These are phyloP conservation scores for Aspergillus udagawae DNA, from an alignment of 2,329 filamentous ascomycete genomes.

Conservation along the genomic window DNA sequence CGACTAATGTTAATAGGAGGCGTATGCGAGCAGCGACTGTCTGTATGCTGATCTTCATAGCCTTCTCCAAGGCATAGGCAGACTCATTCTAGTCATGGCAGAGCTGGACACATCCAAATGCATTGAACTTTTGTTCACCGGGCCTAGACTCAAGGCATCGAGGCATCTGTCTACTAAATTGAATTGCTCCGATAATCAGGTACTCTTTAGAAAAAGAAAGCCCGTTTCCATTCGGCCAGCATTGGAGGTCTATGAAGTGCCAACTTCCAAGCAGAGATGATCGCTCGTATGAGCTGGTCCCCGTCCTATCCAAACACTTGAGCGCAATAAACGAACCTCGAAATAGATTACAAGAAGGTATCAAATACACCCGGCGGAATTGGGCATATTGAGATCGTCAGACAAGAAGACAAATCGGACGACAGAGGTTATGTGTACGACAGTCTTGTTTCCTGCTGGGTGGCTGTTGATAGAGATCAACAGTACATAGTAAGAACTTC, in stretches of 20 bases:
- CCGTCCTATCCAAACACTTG: neutral
- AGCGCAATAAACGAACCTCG: no score
- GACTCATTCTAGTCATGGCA: neutral
- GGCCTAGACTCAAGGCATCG: neutral
- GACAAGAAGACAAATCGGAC: neutral
- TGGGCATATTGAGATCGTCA: neutral
- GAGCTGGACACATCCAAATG: neutral
- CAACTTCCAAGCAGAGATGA: neutral
- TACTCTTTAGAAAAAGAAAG: neutral
- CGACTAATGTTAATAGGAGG: neutral
- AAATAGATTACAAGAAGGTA: neutral
- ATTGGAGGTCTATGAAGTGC: neutral
- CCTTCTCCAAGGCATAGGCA: neutral
- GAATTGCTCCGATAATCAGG: neutral
- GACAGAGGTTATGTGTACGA: neutral
- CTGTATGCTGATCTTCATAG: neutral
- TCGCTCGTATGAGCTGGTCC: neutral
- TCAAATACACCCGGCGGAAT: neutral
- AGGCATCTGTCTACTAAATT: neutral
- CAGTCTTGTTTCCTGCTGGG: no score
- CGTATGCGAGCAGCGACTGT: neutral
- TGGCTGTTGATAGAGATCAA: no score
- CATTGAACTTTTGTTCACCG: neutral
- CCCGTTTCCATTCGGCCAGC: neutral
- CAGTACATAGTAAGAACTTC: no score